Percentiles rank a stretch among this genome's conserved stretches.
Evolutionary conservation across 257 asterid species (phyloP).

Genomic region (Solanum pinnatisectum): DNA sequence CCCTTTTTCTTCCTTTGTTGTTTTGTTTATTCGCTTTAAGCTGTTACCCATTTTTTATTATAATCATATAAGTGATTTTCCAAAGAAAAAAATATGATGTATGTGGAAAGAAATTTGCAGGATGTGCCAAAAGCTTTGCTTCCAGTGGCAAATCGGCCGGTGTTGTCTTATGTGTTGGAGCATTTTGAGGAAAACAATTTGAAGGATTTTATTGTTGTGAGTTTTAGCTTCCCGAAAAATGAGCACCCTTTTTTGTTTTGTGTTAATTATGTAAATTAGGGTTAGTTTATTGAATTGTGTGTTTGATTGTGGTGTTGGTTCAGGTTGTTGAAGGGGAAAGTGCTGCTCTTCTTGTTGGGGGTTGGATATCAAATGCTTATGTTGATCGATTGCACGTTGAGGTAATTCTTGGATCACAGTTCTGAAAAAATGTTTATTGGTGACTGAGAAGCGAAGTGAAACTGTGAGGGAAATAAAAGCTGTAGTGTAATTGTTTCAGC

Average conservation of each 20-base stretch:
- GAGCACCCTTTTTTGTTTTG: neutral
- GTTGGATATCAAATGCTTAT: conserved; percentile 79
- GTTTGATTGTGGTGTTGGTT: neutral
- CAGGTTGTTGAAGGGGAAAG: conserved; percentile 90
- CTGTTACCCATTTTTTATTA: neutral
- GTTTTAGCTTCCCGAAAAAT: neutral
- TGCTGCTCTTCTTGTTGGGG: conserved; percentile 76
- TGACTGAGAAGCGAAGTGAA: neutral
- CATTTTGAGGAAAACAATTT: conserved; percentile 76
- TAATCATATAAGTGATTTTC: neutral
- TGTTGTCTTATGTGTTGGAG: conserved; percentile 71
- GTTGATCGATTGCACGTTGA: conserved; percentile 86
- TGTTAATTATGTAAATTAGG: neutral
- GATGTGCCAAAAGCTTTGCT: conserved; percentile 86
- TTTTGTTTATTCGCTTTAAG: neutral
- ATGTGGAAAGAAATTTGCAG: conserved; percentile 21
- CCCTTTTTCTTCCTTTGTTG: neutral
- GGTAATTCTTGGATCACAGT: conserved; percentile 25
- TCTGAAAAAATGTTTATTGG: neutral
- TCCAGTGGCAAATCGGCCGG: conserved; percentile 86
- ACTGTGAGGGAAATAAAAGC: neutral
- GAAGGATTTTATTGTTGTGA: conserved; percentile 67
- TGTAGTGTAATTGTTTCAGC: neutral
- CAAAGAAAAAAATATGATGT: neutral
- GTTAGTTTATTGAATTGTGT: conserved; percentile 5